Conservation (phyloP, 495 filamentous ascomycete species). For the Apiosordaria backusii region DNA sequence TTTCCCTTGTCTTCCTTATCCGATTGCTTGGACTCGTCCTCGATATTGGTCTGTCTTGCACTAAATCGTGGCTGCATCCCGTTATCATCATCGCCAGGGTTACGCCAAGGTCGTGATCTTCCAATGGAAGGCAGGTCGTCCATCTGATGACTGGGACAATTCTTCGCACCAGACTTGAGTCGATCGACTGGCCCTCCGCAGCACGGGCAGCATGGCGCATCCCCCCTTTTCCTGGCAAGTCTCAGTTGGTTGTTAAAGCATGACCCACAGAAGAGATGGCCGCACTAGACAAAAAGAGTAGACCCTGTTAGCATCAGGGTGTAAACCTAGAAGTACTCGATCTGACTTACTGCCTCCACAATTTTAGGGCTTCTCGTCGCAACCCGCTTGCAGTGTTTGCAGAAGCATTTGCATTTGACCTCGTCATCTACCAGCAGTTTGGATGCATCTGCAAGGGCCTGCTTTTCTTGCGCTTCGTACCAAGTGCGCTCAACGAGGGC, state of each 20-base stretch:
- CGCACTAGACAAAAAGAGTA: slow-evolving; percentile 27
- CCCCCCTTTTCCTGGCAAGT: not conserved
- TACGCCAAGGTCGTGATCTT: not conserved
- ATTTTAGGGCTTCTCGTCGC: not conserved
- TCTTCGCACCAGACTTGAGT: not conserved
- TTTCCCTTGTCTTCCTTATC: too few relatives aligned
- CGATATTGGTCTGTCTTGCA: too few relatives aligned
- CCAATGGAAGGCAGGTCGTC: not conserved
- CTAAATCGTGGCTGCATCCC: slow-evolving; percentile 7
- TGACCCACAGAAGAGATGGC: slow-evolving; percentile 29
- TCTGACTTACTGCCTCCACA: not conserved
- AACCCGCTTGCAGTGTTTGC: slow-evolving; percentile 11
- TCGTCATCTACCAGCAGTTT: not conserved
- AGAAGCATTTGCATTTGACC: slow-evolving; percentile 9
- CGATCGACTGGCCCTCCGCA: not conserved
- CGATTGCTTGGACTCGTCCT: too few relatives aligned
- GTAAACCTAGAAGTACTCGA: too few relatives aligned
- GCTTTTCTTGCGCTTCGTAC: not conserved
- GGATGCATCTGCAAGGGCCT: not conserved
- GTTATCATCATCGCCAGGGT: slow-evolving; percentile 11
- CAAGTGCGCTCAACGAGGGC: slow-evolving; percentile 7
- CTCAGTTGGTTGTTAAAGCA: slow-evolving; percentile 19
- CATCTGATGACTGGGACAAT: not conserved
- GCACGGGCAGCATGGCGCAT: not conserved
- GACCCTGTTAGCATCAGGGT: too few relatives aligned